These are phyloP conservation scores for Cladophialophora exuberans DNA, from an alignment of 2,329 filamentous ascomycete species.

Conservation along the genomic window DNA sequence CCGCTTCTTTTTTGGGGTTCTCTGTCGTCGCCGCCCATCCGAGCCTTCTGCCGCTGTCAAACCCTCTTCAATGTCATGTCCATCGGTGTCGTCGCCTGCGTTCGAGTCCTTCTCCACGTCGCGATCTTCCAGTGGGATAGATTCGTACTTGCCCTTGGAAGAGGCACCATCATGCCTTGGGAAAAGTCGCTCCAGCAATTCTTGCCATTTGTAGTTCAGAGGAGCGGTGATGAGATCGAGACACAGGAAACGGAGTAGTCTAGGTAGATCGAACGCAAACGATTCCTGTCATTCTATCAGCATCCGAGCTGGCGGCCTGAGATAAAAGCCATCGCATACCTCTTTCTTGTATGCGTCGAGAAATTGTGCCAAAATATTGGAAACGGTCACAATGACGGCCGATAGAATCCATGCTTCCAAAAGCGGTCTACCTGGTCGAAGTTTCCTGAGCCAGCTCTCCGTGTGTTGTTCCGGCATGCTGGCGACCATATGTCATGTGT, in stretches of 20 bases:
- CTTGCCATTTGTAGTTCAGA: constrained; percentile 63
- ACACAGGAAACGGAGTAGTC: constrained; percentile 59
- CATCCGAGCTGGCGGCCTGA: neutral
- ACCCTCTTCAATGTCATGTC: neutral
- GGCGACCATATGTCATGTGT: neutral
- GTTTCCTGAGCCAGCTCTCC: neutral
- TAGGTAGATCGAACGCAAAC: constrained; percentile 51
- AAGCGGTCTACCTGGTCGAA: constrained; percentile 49
- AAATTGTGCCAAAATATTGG: constrained; percentile 60
- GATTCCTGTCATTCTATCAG: constrained; percentile 38
- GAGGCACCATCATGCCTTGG: constrained; percentile 42
- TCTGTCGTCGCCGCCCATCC: constrained; percentile 19
- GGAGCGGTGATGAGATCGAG: constrained; percentile 59
- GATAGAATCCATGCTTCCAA: constrained; percentile 59
- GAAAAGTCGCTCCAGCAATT: constrained; percentile 57
- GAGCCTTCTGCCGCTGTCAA: neutral
- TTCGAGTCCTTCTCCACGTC: constrained; percentile 23
- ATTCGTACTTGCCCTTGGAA: neutral
- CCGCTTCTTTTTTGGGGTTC: too few species aligned
- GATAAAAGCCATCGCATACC: constrained; percentile 36
- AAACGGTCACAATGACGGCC: constrained; percentile 54
- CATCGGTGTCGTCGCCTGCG: constrained; percentile 19
- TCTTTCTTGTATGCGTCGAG: constrained; percentile 54
- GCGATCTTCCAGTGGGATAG: constrained; percentile 21
- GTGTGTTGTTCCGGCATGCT: neutral